Conservation (phyloP, 2,329 filamentous ascomycete genomes). For the Nemania serpens region DNA sequence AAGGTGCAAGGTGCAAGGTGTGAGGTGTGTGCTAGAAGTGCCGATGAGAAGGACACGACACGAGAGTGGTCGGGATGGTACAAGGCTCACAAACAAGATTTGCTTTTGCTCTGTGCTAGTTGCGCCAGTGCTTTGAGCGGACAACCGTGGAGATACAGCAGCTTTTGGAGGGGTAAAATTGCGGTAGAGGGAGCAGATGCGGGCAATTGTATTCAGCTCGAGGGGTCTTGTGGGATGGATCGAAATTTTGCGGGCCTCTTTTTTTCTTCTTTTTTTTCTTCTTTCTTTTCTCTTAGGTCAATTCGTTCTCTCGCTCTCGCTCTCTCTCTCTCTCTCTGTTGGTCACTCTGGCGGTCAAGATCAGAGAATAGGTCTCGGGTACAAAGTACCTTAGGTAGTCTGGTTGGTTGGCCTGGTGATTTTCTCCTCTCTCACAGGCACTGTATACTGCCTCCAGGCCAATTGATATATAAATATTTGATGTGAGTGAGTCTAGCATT, state of each 20-base stretch:
- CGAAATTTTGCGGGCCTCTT: background rate
- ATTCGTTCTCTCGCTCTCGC: no score
- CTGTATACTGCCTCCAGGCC: background rate
- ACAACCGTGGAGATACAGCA: background rate
- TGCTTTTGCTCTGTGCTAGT: background rate
- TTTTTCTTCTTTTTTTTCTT: no score
- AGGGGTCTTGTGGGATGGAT: background rate
- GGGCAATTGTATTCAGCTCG: no score
- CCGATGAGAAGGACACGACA: background rate
- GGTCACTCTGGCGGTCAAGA: slow-evolving; percentile 24
- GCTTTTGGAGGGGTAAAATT: slow-evolving; percentile 1
- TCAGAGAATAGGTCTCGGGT: background rate
- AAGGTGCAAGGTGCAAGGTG: background rate
- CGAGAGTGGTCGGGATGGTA: background rate
- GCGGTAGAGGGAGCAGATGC: no score
- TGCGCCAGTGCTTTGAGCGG: no score
- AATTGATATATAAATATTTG: no score
- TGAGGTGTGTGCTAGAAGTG: background rate
- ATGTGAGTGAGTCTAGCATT: no score
- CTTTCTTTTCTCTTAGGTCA: no score
- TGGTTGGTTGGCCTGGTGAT: slow-evolving; percentile 29
- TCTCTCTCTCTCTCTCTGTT: background rate
- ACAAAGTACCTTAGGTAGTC: background rate
- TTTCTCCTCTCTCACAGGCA: background rate
- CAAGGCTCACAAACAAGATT: slow-evolving; percentile 4